Base-by-base conservation (phyloP, 2,329 filamentous ascomycete species). In the Pseudogymnoascus sp. region DNA sequence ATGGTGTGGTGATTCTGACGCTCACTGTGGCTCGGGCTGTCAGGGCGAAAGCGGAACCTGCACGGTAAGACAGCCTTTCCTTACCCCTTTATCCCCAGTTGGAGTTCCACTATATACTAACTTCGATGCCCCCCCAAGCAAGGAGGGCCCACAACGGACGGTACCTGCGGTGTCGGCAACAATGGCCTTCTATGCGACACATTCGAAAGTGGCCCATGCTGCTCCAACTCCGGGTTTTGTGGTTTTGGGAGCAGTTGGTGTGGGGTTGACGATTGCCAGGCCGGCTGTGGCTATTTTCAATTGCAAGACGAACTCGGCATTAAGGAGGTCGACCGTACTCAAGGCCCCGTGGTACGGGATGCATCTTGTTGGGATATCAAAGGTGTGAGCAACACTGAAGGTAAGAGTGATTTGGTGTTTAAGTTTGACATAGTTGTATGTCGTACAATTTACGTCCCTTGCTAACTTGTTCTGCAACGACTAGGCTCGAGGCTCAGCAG, bases 1-100 rank as follows among this genome's bases (percentile, higher is more conserved):
- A 1, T 68, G 39, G 21, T 68, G 67, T 59, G 67, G 67, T 1
- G 59, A n/a, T 9, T 58, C 61, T 29, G 9, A 40, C 21, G 61
- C 42, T 2, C 63, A 68, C 37, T 68, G 67, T 29, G 31, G 33
- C 18, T 18, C 36, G 7, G 60, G 42, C 7, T 48, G 42, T 9
- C 42, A 48, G 25, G n/a, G 42, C 6, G 42, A 48, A 48, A 48
- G 42, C 12, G 42, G 42, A 27, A 27, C 25, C 12, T 48, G 42
- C 42, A 48, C 42, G 3, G 42, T 48, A 3, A 27, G 25, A 48
- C 3, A 48, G 42, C 27, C 3, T 8, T 13, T 13, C 42, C 39
- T 21, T 27, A 5, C 3, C 42, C 18, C 25, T 29, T 29, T 10
- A n/a, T 5, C 12, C 13, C 13, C 9, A 9, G 3, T 29, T 48